Percentiles rank a stretch among this genome's conserved stretches.
These are phyloP conservation scores for Kalmanozyma brasiliensis DNA, from an alignment of 1,284 basidiomycete genomes.

Conservation along the genomic window DNA sequence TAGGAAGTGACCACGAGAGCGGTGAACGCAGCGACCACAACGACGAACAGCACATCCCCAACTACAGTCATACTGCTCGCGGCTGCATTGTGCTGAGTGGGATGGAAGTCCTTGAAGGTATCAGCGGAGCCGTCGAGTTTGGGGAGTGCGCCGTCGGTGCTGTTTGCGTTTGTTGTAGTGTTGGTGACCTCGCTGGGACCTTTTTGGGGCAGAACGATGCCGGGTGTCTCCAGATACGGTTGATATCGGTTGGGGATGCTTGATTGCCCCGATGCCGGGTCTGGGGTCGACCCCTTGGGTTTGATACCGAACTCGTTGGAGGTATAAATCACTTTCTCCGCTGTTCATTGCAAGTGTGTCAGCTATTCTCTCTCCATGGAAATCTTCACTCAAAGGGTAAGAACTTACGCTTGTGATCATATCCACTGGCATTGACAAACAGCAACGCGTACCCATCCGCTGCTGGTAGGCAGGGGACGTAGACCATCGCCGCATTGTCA, in stretches of 20 bases:
- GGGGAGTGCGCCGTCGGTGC: constrained; percentile 13
- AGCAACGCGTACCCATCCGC: constrained; percentile 12
- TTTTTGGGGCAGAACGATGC: constrained; percentile 20
- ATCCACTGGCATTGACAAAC: constrained; percentile 29
- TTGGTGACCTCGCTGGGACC: constrained; percentile 9
- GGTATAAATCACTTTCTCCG: constrained; percentile 18
- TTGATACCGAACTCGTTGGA: constrained; percentile 27
- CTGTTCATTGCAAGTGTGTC: too few relatives aligned
- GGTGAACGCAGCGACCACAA: constrained; percentile 18
- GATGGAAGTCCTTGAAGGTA: constrained; percentile 13
- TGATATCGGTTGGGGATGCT: constrained; percentile 17
- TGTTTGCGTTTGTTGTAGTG: constrained; percentile 7
- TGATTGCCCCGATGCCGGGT: constrained; percentile 22
- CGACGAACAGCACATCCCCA: constrained; percentile 12
- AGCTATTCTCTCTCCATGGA: not conserved
- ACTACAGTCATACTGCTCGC: not conserved
- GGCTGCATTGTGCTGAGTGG: not conserved
- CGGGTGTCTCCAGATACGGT: constrained; percentile 21
- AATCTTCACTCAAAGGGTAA: not conserved
- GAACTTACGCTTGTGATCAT: constrained; percentile 32
- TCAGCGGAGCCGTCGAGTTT: constrained; percentile 13
- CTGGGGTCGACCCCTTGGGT: constrained; percentile 21
- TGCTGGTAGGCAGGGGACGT: constrained; percentile 29
- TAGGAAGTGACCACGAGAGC: constrained; percentile 18
- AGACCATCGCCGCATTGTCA: constrained; percentile 29